phyloP scores from a whole-genome alignment of 2,329 filamentous ascomycete genomes.

The Aspergillus pseudoterreus region DNA sequence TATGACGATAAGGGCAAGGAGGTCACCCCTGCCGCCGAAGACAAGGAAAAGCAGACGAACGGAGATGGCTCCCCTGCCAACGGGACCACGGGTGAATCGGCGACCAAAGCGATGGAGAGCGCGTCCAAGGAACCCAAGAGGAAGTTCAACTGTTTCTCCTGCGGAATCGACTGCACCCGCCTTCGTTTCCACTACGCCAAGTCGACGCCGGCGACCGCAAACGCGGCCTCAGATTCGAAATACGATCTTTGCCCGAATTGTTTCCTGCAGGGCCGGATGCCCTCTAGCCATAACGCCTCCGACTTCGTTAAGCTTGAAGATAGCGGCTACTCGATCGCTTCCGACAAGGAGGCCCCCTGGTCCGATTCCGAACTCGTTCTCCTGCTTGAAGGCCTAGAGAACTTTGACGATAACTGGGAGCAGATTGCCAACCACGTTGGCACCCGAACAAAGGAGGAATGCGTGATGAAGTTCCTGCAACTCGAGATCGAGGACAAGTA shows the following conservation, averaged over 20 bases:
- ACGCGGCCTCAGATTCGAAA: conserved; percentile 60
- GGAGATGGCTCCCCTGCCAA: conserved; percentile 72
- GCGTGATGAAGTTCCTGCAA: conserved; percentile 92
- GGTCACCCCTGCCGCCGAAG: conserved; percentile 63
- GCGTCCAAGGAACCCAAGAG: conserved; percentile 61
- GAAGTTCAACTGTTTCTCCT: conserved; percentile 79
- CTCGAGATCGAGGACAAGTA: conserved; percentile 98
- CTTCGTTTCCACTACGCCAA: conserved; percentile 69
- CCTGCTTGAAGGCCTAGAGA: conserved; percentile 84
- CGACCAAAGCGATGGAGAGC: conserved; percentile 61
- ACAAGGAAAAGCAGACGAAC: conserved; percentile 64
- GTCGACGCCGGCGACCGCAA: conserved; percentile 52
- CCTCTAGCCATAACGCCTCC: conserved; percentile 69
- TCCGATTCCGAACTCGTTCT: conserved; percentile 84
- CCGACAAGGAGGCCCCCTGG: conserved; percentile 85
- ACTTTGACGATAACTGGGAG: conserved; percentile 94
- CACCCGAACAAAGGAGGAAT: conserved; percentile 89
- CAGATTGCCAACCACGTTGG: conserved; percentile 89
- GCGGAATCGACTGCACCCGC: conserved; percentile 81
- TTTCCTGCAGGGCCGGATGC: conserved; percentile 79
- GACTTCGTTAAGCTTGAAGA: conserved; percentile 91
- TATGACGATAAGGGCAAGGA: conserved; percentile 92
- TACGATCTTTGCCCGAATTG: conserved; percentile 91
- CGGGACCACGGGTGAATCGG: conserved; percentile 48
- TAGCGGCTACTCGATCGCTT: conserved; percentile 70